phyloP scores from a whole-genome alignment of 139 green algal species.

The Nannochloris sp. region DNA sequence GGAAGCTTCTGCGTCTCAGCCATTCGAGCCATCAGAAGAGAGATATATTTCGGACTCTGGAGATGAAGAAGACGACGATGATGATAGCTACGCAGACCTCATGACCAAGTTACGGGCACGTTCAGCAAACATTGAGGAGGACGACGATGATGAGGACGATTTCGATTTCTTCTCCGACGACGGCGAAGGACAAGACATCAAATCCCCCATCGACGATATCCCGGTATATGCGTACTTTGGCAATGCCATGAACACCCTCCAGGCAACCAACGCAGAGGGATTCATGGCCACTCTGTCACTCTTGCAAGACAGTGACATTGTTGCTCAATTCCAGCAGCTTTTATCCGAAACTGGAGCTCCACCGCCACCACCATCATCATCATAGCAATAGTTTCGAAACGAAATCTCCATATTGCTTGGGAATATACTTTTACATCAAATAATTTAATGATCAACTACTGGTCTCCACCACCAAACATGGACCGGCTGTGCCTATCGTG shows the following conservation, averaged over 20 bases:
- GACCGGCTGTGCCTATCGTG: not conserved
- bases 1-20: slow-evolving; percentile 9
- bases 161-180: slow-evolving; percentile 34
- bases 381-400: no score
- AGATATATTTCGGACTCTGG: slow-evolving; percentile 8
- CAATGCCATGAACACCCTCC: slow-evolving; percentile 46
- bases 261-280: slow-evolving; percentile 28
- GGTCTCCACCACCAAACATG: slow-evolving; percentile 5
- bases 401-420: no score
- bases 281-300: slow-evolving; percentile 19
- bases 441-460: no score
- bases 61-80: slow-evolving; percentile 14
- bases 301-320: not conserved
- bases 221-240: slow-evolving; percentile 58
- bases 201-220: slow-evolving; percentile 53
- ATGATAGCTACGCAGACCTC: slow-evolving; percentile 29
- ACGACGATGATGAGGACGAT: not conserved
- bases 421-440: no score
- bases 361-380: no score
- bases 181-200: slow-evolving; percentile 32
- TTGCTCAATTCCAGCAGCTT: not conserved
- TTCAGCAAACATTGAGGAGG: not conserved
- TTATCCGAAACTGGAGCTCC: not conserved
- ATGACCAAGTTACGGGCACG: slow-evolving; percentile 14
- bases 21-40: not conserved